phyloP scores from a whole-genome alignment of 106 monocot species.

The Allium sativum region DNA sequence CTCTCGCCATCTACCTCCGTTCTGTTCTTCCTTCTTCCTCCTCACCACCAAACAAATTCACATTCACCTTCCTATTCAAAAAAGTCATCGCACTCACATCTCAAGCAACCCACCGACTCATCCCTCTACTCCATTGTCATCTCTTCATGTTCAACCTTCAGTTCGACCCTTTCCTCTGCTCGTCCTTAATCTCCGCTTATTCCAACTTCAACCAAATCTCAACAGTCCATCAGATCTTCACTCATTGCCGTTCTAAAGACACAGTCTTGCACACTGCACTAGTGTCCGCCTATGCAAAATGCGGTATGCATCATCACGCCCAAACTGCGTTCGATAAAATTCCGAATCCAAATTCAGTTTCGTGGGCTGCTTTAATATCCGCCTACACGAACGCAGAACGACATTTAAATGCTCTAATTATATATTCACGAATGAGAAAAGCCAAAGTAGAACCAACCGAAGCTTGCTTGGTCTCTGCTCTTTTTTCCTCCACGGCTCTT shows the following conservation, averaged over 20 bases:
- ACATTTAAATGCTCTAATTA: conserved; percentile 8
- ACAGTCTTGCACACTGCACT: conserved; percentile 23
- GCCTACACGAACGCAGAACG: conserved; percentile 13
- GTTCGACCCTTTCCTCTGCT: conserved; percentile 26
- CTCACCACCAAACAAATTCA: conserved; percentile 31
- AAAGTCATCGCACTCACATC: not conserved
- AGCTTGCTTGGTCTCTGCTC: conserved; percentile 23
- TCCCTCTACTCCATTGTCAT: conserved; percentile 27
- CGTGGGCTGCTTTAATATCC: conserved; percentile 36
- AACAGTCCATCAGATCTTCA: conserved; percentile 1
- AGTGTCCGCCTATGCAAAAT: conserved; percentile 22
- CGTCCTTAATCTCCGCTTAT: conserved; percentile 27
- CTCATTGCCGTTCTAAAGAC: conserved; percentile 10
- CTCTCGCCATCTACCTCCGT: conserved; percentile 20
- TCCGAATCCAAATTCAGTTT: conserved; percentile 15
- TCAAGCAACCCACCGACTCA: not conserved
- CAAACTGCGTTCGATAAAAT: conserved; percentile 28
- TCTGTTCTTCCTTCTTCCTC: conserved; percentile 17
- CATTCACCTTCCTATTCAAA: conserved; percentile 35
- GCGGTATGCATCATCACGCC: conserved; percentile 19
- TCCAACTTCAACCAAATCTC: conserved; percentile 1
- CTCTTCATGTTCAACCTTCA: conserved; percentile 12
- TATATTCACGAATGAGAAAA: conserved; percentile 15
- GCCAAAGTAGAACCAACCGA: conserved; percentile 16
- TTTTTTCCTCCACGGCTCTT: conserved; percentile 25